phyloP scores from a whole-genome alignment of 345 rosid genomes.

The Limnanthes douglasii region DNA sequence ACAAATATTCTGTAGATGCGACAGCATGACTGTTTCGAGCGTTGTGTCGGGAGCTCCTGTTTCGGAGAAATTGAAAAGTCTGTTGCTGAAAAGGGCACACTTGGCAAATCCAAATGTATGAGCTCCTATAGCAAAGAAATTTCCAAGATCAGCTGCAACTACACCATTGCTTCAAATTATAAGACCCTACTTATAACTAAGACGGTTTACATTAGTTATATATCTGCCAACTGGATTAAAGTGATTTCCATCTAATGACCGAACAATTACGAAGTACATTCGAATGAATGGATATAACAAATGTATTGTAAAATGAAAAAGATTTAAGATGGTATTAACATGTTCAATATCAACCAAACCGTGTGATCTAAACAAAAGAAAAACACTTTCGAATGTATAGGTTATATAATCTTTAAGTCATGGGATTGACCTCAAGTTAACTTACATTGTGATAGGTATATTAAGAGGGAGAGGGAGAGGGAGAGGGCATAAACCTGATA shows the following conservation, averaged over 20 bases:
- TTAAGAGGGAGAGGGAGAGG: neutral
- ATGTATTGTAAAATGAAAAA: neutral
- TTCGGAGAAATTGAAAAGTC: conserved; percentile 36
- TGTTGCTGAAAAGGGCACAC: conserved; percentile 35
- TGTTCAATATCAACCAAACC: neutral
- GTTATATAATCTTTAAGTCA: neutral
- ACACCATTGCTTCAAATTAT: too few relatives aligned
- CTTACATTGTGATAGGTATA: neutral
- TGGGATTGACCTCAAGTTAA: neutral
- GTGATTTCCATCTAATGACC: neutral
- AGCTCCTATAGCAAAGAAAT: conserved; percentile 16
- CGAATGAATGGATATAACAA: neutral
- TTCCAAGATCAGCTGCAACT: too few relatives aligned
- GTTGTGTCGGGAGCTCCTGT: conserved; percentile 30
- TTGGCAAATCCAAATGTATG: conserved; percentile 56
- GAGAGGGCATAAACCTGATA: conserved; percentile 30
- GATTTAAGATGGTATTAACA: neutral
- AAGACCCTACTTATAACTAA: neutral
- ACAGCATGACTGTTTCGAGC: conserved; percentile 23
- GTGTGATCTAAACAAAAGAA: neutral
- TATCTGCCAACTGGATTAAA: neutral
- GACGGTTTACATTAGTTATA: neutral
- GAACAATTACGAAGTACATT: neutral
- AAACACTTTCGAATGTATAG: neutral
- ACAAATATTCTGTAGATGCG: conserved; percentile 31